phyloP scores from a whole-genome alignment of 768 basidiomycete genomes.

The Leccinellum luteum region DNA sequence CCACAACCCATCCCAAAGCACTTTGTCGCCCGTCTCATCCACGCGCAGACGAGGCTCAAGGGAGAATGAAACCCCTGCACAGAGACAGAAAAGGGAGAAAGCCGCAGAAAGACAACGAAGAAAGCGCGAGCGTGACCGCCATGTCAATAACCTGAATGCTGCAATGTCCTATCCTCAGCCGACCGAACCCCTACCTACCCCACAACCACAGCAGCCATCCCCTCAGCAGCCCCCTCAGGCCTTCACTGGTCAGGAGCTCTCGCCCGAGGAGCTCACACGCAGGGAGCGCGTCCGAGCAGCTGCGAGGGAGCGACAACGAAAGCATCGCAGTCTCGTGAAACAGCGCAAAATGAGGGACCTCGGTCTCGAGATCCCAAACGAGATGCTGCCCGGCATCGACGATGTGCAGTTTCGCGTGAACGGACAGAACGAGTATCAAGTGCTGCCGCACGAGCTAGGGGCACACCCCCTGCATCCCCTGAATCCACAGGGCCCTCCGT shows the following conservation, averaged over 20 bases:
- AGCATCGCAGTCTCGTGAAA: slow-evolving; percentile 77
- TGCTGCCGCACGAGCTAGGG: slow-evolving; percentile 36
- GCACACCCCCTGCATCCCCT: slow-evolving; percentile 24
- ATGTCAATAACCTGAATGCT: slow-evolving; percentile 39
- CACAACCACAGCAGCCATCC: slow-evolving; percentile 35
- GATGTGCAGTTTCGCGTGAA: slow-evolving; percentile 64
- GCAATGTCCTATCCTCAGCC: slow-evolving; percentile 41
- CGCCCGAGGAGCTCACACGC: slow-evolving; percentile 63
- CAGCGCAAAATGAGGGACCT: slow-evolving; percentile 78
- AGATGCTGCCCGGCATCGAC: slow-evolving; percentile 61
- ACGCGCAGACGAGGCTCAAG: slow-evolving; percentile 54
- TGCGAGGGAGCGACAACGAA: slow-evolving; percentile 78
- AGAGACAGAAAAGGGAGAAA: slow-evolving; percentile 78
- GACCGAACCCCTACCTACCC: slow-evolving; percentile 31
- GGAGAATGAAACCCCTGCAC: slow-evolving; percentile 71
- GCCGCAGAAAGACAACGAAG: slow-evolving; percentile 82
- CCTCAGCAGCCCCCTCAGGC: slow-evolving; percentile 23
- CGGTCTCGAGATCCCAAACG: slow-evolving; percentile 80
- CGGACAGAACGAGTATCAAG: slow-evolving; percentile 39
- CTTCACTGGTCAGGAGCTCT: slow-evolving; percentile 38
- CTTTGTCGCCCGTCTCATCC: slow-evolving; percentile 29
- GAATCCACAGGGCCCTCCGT: slow-evolving; percentile 56
- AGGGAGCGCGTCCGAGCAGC: slow-evolving; percentile 72
- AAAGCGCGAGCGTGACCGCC: slow-evolving; percentile 71
- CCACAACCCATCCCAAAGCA: slow-evolving; percentile 32